A percentile compares a stretch with the other conserved stretches of the same genome.
These are phyloP conservation scores for Saccharum spontaneum DNA, from an alignment of 176 grass and related monocot species.

Conservation along the genomic window DNA sequence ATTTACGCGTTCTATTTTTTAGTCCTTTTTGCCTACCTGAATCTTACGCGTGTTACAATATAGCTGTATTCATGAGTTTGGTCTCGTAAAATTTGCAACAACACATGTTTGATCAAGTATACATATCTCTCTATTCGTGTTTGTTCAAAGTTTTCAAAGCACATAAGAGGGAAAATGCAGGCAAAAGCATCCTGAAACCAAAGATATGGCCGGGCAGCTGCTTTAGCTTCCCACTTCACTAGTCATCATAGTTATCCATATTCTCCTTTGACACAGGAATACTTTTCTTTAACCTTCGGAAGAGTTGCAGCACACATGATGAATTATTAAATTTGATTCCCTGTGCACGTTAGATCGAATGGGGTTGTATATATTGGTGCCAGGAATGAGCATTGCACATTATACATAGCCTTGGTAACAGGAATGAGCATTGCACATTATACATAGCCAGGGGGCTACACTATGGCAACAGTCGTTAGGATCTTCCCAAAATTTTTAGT, in stretches of 20 bases:
- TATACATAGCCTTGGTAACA: too few relatives aligned
- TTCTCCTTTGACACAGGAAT: not conserved
- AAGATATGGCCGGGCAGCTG: not conserved
- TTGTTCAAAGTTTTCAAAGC: constrained; percentile 10
- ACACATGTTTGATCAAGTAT: too few relatives aligned
- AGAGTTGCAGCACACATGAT: not conserved
- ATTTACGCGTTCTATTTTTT: too few relatives aligned
- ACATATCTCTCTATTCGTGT: too few relatives aligned
- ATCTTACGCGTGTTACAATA: too few relatives aligned
- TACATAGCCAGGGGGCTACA: not conserved
- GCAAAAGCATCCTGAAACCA: constrained; percentile 13
- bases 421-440: too few relatives aligned
- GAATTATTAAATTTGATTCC: not conserved
- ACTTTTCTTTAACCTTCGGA: not conserved
- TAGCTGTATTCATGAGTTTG: too few relatives aligned
- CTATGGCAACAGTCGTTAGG: not conserved
- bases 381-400: not conserved
- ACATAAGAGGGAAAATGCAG: not conserved
- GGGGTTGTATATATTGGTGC: not conserved
- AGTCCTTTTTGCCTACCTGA: too few relatives aligned
- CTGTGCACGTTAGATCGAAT: not conserved
- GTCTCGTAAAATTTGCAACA: too few relatives aligned
- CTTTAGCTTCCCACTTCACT: constrained; percentile 19
- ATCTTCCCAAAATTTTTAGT: not conserved
- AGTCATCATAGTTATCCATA: not conserved